These are phyloP conservation scores for Roridomyces roridus DNA, from an alignment of 768 basidiomycete genomes.

Conservation along the genomic window DNA sequence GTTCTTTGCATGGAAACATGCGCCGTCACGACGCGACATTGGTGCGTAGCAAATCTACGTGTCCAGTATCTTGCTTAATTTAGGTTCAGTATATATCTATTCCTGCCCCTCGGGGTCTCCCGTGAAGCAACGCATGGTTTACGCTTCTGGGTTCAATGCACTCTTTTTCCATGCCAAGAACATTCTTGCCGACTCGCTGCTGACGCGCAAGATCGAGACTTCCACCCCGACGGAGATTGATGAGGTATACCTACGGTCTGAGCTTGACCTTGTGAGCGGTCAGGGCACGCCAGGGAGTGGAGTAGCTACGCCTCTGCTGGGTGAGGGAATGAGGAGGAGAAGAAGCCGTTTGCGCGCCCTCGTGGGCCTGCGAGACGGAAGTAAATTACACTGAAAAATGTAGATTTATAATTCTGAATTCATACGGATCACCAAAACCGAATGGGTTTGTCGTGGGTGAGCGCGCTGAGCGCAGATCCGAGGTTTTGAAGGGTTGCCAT, in stretches of 20 bases:
- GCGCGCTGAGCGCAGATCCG: too few species aligned
- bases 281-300: slow-evolving; percentile 20
- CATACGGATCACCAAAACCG: too few species aligned
- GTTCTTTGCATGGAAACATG: slow-evolving; percentile 70
- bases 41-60: slow-evolving; percentile 45
- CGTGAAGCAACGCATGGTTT: slow-evolving; percentile 88
- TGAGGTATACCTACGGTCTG: slow-evolving; percentile 62
- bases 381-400: slow-evolving; percentile 11
- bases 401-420: too few species aligned
- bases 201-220: slow-evolving; percentile 78
- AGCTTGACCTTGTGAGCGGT: slow-evolving; percentile 50
- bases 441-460: too few species aligned
- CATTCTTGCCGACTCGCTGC: slow-evolving; percentile 48
- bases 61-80: neutral
- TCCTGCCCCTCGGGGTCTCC: slow-evolving; percentile 85
- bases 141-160: slow-evolving; percentile 71
- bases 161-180: slow-evolving; percentile 64
- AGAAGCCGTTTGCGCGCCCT: slow-evolving; percentile 70
- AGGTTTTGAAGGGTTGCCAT: too few species aligned
- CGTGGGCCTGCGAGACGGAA: slow-evolving; percentile 66
- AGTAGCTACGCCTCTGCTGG: slow-evolving; percentile 13
- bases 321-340: slow-evolving; percentile 26
- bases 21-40: slow-evolving; percentile 59
- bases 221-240: slow-evolving; percentile 79
- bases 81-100: slow-evolving; percentile 82